These are phyloP conservation scores for Fusarium veterinarium DNA, from an alignment of 2,329 filamentous ascomycete genomes.

Conservation along the genomic window DNA sequence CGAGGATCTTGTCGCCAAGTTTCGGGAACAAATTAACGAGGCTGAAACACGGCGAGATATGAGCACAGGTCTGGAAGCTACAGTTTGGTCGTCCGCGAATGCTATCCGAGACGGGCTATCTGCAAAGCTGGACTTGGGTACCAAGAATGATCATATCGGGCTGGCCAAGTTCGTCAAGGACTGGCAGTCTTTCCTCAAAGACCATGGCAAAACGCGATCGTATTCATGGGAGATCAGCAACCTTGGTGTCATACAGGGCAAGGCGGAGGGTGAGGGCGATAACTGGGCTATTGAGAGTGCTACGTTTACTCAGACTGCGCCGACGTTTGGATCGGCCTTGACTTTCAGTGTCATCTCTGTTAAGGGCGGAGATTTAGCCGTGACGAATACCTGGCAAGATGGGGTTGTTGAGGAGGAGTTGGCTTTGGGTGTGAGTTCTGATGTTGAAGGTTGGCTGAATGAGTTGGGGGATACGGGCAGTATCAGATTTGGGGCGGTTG, in stretches of 20 bases:
- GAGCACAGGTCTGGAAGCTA: not conserved
- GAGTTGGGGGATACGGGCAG: not conserved
- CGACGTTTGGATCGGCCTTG: not conserved
- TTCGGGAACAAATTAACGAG: not conserved
- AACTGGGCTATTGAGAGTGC: slow-evolving; percentile 10
- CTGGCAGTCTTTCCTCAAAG: slow-evolving; percentile 9
- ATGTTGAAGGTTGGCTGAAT: slow-evolving; percentile 15
- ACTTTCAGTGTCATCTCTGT: slow-evolving; percentile 1
- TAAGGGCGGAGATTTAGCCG: not conserved
- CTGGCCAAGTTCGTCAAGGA: slow-evolving; percentile 15
- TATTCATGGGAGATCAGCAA: slow-evolving; percentile 29
- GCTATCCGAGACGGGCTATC: slow-evolving; percentile 34
- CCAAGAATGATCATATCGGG: slow-evolving; percentile 12
- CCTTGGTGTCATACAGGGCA: slow-evolving; percentile 10
- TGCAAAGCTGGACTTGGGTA: slow-evolving; percentile 21
- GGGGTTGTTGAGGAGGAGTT: slow-evolving; percentile 11
- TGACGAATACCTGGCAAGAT: slow-evolving; percentile 19
- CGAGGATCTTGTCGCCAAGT: not conserved
- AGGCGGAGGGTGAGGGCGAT: accelerated
- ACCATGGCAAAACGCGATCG: not conserved
- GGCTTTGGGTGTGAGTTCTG: not conserved
- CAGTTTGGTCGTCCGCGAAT: slow-evolving; percentile 38
- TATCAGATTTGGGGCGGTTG: not conserved
- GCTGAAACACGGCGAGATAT: not conserved
- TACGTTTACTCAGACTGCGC: slow-evolving; percentile 3